Evolutionary conservation across 768 basidiomycete species (phyloP), one percentile per base, ranked within the genome.

Genomic region (Mycena epipterygia): DNA sequence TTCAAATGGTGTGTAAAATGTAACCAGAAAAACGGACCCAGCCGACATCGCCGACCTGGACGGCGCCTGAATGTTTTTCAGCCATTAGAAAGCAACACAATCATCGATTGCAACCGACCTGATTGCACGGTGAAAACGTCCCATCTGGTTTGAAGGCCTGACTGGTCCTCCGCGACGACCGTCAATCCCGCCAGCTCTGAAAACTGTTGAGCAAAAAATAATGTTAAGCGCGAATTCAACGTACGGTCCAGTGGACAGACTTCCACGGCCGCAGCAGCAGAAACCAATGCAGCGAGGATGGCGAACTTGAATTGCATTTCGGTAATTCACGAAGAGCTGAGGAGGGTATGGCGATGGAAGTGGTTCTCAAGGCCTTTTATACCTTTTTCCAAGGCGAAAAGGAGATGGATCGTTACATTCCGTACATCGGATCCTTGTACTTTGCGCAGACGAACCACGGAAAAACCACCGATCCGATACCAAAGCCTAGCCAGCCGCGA

Each of bases 331-430:
- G 29, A 33, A 52, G 32, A 21, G 51, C 21, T 30, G 32, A 52
- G 21, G 16, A 30, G 3, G 6, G 3, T n/a, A 29, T 52, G 51
- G 51, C 27, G n/a, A 30, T 52, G 27, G 29, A 52, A 30, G 51
- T 52, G 27, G 51, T 30, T 32, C 23, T 32, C 51, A 32, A 3
- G 14, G 29, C 21, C 51, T 52, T 52, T 52, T 52, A 52, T 52
- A 30, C 51, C 46, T 23, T 23, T 48, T 5, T 48, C 46, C 46
- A 53, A 87, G 35, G 14, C 14, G 35, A 37, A 37, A 7, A 14
- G 35, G 35, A 14, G 35, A 37, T 37, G 35, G 14, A 37, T 7
- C 7, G 14, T 14, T 14, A n/a, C 35, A 37, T 37, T 37, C 35
- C 35, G 35, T 37, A 37, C 35, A 14, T 14, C 35, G 35, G 35